phyloP scores from a whole-genome alignment of 1,139 yeast genomes.

The Hemisphaericaspora lyxosophila region DNA sequence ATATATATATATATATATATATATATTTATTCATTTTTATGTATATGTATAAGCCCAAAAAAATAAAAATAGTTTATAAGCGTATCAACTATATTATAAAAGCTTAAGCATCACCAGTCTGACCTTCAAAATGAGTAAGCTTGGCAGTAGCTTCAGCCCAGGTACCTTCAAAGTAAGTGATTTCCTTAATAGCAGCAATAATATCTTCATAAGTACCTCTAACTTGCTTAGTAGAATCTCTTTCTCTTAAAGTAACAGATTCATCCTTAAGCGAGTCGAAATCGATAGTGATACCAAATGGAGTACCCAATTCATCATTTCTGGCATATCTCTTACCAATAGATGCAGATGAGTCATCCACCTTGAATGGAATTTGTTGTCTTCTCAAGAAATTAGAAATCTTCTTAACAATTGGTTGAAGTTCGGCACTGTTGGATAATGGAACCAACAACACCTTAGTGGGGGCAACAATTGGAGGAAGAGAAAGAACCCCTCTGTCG shows the following conservation, averaged over 20 bases:
- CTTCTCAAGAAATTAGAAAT: constrained; percentile 71
- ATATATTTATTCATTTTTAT: background rate
- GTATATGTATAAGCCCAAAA: background rate
- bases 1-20: background rate
- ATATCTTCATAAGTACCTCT: constrained; percentile 86
- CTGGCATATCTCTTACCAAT: constrained; percentile 99
- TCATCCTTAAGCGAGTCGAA: constrained; percentile 89
- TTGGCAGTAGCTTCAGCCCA: constrained; percentile 86
- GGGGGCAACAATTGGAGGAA: constrained; percentile 96
- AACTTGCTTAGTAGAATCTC: constrained; percentile 96
- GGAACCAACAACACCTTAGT: constrained; percentile 96
- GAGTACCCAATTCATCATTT: constrained; percentile 99
- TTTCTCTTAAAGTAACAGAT: constrained; percentile 93
- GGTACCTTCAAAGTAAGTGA: constrained; percentile 69
- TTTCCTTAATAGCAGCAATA: constrained; percentile 71
- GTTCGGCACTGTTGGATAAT: constrained; percentile 77
- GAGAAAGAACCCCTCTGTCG: constrained; percentile 88
- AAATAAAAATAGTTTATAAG: background rate
- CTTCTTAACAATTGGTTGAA: constrained; percentile 72
- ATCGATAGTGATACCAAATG: constrained; percentile 97
- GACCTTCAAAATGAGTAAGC: constrained; percentile 63
- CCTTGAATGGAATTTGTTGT: constrained; percentile 88
- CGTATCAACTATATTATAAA: background rate
- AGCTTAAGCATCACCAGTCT: constrained; percentile 24
- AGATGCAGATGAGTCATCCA: constrained; percentile 96